A percentile compares a stretch with the other conserved stretches of the same genome.
Evolutionary conservation across 1,139 yeast genomes (phyloP).

Genomic region (Lodderomyces oxycetoniae): DNA sequence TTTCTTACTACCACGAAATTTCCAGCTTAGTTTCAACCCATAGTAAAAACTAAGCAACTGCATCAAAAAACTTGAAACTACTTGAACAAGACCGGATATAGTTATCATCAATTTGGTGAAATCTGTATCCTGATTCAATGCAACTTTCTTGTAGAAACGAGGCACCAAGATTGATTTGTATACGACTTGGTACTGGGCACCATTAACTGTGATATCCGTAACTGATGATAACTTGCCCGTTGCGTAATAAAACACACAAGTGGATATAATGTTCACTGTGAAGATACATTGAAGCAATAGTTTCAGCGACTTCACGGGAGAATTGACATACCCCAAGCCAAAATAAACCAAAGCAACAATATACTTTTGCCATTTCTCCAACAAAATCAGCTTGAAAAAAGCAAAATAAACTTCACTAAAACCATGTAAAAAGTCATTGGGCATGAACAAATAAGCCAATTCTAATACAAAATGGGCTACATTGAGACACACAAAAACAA

Average conservation of each 20-base stretch:
- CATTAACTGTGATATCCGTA: conserved; percentile 7
- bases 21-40: conserved; percentile 8
- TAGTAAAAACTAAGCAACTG: conserved; percentile 7
- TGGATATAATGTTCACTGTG: conserved; percentile 4
- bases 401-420: conserved; percentile 8
- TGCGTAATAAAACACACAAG: conserved; percentile 4
- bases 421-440: conserved; percentile 8
- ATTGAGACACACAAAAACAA: conserved; percentile 6
- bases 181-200: conserved; percentile 8
- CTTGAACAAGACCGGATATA: conserved; percentile 3
- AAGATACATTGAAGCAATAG: conserved; percentile 7
- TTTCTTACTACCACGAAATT: conserved; percentile 4
- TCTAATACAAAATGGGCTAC: conserved; percentile 7
- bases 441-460: conserved; percentile 6
- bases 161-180: conserved; percentile 13
- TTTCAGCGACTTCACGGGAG: not conserved
- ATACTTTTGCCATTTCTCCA: conserved; percentile 11
- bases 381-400: conserved; percentile 6
- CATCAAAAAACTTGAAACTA: conserved; percentile 5
- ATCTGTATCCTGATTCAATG: conserved; percentile 2
- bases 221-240: conserved; percentile 2
- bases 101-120: conserved; percentile 2
- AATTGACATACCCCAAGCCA: conserved; percentile 10
- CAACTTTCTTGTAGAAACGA: conserved; percentile 6
- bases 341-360: conserved; percentile 9